phyloP scores from a whole-genome alignment of 2,329 filamentous ascomycete species.

The Geoglossum cookeanum region DNA sequence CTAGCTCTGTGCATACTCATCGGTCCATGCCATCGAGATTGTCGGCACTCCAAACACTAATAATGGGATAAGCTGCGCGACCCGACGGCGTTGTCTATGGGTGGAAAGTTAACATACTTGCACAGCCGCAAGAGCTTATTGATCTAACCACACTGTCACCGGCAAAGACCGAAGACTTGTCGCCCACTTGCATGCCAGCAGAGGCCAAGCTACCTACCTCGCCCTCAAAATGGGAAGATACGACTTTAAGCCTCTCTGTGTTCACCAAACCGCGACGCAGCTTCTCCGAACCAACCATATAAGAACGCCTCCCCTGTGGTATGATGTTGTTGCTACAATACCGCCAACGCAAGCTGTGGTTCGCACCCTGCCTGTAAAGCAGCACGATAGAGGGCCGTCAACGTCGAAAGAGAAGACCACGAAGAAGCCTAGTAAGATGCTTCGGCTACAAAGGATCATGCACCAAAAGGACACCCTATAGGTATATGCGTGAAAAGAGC shows the following conservation, averaged over 20 bases:
- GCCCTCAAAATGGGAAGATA: constrained; percentile 38
- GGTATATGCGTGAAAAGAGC: too few species aligned
- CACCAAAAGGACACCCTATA: constrained; percentile 77
- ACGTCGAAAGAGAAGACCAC: constrained; percentile 25
- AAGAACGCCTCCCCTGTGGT: constrained; percentile 32
- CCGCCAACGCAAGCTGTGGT: constrained; percentile 41
- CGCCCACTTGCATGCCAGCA: constrained; percentile 83
- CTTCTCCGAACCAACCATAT: constrained; percentile 27
- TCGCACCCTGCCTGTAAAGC: constrained; percentile 32
- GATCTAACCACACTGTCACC: constrained; percentile 73
- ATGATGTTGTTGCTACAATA: constrained; percentile 33
- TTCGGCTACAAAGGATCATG: constrained; percentile 55
- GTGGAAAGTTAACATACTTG: constrained; percentile 96
- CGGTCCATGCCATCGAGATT: constrained; percentile 86
- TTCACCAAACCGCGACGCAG: constrained; percentile 31
- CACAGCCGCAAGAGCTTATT: constrained; percentile 85
- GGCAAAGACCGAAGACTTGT: constrained; percentile 75
- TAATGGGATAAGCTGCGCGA: constrained; percentile 94
- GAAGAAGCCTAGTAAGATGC: constrained; percentile 54
- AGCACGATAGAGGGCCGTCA: constrained; percentile 12
- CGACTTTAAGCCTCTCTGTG: constrained; percentile 30
- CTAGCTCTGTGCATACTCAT: constrained; percentile 92
- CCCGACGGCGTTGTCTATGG: constrained; percentile 91
- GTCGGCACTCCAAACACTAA: constrained; percentile 97
- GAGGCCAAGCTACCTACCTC: too few species aligned